Evolutionary conservation across 768 basidiomycete genomes (phyloP), one percentile per base, ranked within the genome.

Genomic region (Amanita inopinata): DNA sequence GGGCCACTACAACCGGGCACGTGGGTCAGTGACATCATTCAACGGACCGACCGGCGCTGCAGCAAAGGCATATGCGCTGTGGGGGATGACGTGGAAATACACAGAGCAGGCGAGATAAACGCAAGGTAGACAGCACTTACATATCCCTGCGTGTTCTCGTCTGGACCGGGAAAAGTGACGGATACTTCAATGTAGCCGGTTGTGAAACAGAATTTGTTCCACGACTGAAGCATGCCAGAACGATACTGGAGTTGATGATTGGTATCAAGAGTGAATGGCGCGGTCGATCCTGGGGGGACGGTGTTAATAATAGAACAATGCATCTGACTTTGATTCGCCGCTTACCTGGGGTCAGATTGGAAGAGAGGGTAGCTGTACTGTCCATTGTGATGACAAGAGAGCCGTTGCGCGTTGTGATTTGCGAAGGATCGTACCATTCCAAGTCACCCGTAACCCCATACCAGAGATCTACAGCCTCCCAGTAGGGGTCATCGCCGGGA

Each of bases 141-240:
- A 50, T 73, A 74, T 20, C 72, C 72, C 47, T 57, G 50, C 2
- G 77, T 69, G 46, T 67, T 60, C 41, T 70, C 66, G 48, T 75
- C 63, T 4, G 74, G 69, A 0, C 81, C 82, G 0, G 82, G 81
- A 3, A 84, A 61, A 0, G 67, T 65, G 6, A 78, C 63, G 2
- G 65, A 56, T 12, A 82, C 76, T 64, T 90, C 89, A 46, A 91
- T 73, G 60, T 83, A 83, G 3, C 87, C 87, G 19, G 72, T 74
- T 20, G 83, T 77, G 54, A 88, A 89, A 59, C 84, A 91, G 54
- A 91, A 80, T 67, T 91, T 88, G 61, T 91, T 91, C 88, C 89
- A 92, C 30, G 75, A 76, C 62, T 90, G 86, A 3, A 92, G 63
- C 85, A 90, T 88, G 3, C 80, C 87, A 55, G 66, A 78, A 51